Conservation (phyloP, 1,284 basidiomycete genomes). For the Pseudozyma tsukubaensis region DNA sequence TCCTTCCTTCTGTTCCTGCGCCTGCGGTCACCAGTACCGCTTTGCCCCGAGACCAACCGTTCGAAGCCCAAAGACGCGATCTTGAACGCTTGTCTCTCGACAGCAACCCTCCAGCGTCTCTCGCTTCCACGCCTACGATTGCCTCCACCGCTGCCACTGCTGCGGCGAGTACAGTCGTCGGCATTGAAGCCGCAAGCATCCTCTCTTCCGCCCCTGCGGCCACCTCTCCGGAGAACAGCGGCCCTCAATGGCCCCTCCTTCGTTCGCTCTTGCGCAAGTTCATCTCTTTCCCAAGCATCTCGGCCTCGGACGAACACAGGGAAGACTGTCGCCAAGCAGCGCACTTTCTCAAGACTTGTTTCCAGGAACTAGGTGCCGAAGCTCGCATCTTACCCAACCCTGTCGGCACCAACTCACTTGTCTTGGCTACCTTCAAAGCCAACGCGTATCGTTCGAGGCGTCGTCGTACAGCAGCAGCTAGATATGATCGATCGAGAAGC, state of each 20-base stretch:
- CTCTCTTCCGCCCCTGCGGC: conserved; percentile 4
- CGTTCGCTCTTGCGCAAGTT: conserved; percentile 82
- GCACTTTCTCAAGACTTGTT: conserved; percentile 58
- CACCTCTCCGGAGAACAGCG: background rate
- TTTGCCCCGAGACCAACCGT: too few relatives aligned
- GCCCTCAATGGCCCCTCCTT: conserved; percentile 70
- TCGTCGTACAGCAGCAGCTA: conserved; percentile 15
- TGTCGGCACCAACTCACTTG: conserved; percentile 56
- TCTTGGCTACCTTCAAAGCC: conserved; percentile 60
- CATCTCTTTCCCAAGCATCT: conserved; percentile 86
- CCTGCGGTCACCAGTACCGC: background rate
- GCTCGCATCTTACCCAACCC: conserved; percentile 54
- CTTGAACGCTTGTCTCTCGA: conserved; percentile 26
- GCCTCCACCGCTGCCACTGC: background rate
- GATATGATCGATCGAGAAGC: conserved; percentile 19
- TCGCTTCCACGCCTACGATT: conserved; percentile 16
- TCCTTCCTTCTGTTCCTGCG: background rate
- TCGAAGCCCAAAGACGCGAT: conserved; percentile 14
- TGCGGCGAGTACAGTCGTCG: conserved; percentile 7
- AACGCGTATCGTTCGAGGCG: conserved; percentile 31
- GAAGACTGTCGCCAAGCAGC: conserved; percentile 75
- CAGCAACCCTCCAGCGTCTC: conserved; percentile 6
- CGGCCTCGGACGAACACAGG: conserved; percentile 76
- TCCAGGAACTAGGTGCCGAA: conserved; percentile 61
- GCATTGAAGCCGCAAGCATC: conserved; percentile 10